These are phyloP conservation scores for Xerocomus amazonicus DNA, from an alignment of 1,284 basidiomycete species.

Conservation along the genomic window DNA sequence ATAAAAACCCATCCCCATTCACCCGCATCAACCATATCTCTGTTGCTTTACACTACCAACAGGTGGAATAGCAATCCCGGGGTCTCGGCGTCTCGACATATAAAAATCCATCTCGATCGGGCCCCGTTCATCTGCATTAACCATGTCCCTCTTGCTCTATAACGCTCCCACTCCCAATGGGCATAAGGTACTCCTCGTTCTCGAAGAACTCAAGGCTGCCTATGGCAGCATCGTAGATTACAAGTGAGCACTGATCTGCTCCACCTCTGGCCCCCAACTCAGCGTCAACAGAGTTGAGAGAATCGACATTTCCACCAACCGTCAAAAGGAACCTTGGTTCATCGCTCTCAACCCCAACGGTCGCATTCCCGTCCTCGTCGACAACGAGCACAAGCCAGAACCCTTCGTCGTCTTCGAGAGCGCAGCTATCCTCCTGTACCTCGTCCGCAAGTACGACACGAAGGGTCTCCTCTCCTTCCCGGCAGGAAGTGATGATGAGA, in stretches of 20 bases:
- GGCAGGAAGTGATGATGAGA: constrained; percentile 40
- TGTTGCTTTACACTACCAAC: no score
- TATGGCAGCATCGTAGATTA: constrained; percentile 53
- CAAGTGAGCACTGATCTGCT: constrained; percentile 39
- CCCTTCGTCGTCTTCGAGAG: constrained; percentile 57
- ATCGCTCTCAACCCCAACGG: constrained; percentile 59
- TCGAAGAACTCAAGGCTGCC: constrained; percentile 67
- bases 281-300: constrained; percentile 38
- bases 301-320: constrained; percentile 49
- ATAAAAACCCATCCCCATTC: no score
- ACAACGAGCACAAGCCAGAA: constrained; percentile 36
- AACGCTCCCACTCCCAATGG: constrained; percentile 67
- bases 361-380: constrained; percentile 54
- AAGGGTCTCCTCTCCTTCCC: constrained; percentile 52
- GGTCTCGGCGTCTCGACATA: not conserved
- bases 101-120: not conserved
- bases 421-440: constrained; percentile 57
- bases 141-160: constrained; percentile 56
- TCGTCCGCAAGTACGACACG: constrained; percentile 51
- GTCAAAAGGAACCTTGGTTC: constrained; percentile 52
- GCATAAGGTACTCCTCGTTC: constrained; percentile 55
- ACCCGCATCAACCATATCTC: no score
- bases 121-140: not conserved
- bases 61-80: not conserved
- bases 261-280: not conserved